Conservation (phyloP, 495 filamentous ascomycete genomes). For the Podospora conica region DNA sequence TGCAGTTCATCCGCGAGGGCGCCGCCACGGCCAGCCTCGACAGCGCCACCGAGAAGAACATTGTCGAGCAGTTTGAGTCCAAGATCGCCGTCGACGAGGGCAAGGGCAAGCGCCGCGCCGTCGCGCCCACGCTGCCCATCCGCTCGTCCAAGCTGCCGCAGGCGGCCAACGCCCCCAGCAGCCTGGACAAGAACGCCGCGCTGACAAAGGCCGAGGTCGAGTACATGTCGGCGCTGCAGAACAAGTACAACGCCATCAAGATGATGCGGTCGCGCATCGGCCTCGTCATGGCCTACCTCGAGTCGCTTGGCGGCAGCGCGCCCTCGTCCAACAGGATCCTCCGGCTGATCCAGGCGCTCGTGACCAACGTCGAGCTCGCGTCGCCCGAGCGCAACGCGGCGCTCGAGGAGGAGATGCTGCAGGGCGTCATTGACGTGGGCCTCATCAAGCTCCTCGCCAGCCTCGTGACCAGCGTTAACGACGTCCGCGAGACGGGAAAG, state of each 20-base stretch:
- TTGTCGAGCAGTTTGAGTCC: conserved; percentile 26
- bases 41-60: conserved; percentile 25
- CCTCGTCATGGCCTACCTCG: conserved; percentile 75
- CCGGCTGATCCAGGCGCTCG: conserved; percentile 58
- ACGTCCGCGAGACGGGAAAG: conserved; percentile 62
- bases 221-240: conserved; percentile 59
- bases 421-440: conserved; percentile 72
- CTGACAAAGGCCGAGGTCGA: conserved; percentile 79
- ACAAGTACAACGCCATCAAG: conserved; percentile 84
- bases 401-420: conserved; percentile 52
- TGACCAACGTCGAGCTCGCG: conserved; percentile 56
- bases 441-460: conserved; percentile 64
- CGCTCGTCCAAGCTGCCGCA: conserved; percentile 13
- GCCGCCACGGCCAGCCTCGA: conserved; percentile 70
- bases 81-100: conserved; percentile 35
- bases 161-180: conserved; percentile 13
- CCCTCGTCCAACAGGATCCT: conserved; percentile 55
- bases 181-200: conserved; percentile 34
- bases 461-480: conserved; percentile 59
- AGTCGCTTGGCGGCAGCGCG: conserved; percentile 52
- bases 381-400: conserved; percentile 47
- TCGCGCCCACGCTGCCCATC: conserved; percentile 20
- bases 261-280: conserved; percentile 82
- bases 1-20: conserved; percentile 82
- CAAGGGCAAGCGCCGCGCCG: conserved; percentile 44